Conservation (phyloP, 2,329 filamentous ascomycete species). For the Colletotrichum trifolii region DNA sequence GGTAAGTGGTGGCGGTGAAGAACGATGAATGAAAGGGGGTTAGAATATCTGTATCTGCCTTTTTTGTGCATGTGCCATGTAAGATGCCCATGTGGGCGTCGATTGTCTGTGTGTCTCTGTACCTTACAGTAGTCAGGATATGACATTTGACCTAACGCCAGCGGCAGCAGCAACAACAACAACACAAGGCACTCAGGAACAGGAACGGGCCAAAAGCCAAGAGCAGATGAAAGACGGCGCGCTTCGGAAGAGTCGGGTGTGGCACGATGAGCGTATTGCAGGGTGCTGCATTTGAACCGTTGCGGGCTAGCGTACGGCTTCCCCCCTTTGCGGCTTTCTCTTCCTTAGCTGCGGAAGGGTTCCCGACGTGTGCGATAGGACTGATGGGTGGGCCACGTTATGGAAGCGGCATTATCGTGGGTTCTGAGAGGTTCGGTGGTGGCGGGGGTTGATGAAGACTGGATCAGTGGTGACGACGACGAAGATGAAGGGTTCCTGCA, state of each 20-base stretch:
- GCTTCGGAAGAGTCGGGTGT: constrained; percentile 19
- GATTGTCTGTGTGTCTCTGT: not conserved
- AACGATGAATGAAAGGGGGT: not conserved
- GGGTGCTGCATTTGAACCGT: constrained; percentile 14
- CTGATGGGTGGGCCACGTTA: not conserved
- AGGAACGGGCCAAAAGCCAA: not conserved
- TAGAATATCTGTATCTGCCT: no score
- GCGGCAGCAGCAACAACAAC: not conserved
- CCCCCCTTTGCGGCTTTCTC: constrained; percentile 26
- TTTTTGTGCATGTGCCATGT: not conserved
- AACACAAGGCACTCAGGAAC: not conserved
- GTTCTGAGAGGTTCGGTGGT: constrained; percentile 7
- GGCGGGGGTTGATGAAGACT: not conserved
- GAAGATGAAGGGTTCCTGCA: not conserved
- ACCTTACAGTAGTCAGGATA: not conserved
- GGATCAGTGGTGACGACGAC: not conserved
- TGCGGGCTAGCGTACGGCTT: constrained; percentile 3
- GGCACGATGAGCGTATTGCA: not conserved
- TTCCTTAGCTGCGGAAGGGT: constrained; percentile 18
- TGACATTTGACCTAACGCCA: no score
- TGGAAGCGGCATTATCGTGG: constrained; percentile 22
- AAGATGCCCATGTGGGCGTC: no score
- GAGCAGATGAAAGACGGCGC: constrained; percentile 5
- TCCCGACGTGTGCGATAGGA: constrained; percentile 8
- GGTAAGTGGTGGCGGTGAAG: constrained; percentile 22